phyloP scores from a whole-genome alignment of 257 asterid genomes.

The Thymus quinquecostatus region DNA sequence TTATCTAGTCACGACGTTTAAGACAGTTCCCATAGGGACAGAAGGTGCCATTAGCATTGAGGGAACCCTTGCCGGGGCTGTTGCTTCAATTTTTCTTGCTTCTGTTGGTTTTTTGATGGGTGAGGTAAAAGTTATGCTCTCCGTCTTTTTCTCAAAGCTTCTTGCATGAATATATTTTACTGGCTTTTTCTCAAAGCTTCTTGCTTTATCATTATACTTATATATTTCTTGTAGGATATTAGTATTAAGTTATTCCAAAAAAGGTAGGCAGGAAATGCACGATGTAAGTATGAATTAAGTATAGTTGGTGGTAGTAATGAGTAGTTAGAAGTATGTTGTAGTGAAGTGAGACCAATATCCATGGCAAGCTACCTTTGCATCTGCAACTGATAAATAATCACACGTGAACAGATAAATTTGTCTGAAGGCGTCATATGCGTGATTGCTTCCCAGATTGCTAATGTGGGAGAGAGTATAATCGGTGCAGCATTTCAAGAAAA shows the following conservation, averaged over 20 bases:
- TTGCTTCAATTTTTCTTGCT: constrained; percentile 85
- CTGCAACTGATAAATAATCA: constrained; percentile 15
- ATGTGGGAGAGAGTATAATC: constrained; percentile 87
- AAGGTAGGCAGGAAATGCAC: not conserved
- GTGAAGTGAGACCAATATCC: constrained; percentile 22
- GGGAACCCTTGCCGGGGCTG: constrained; percentile 85
- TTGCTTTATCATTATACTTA: not conserved
- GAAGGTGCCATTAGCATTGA: constrained; percentile 95
- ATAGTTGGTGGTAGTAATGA: not conserved
- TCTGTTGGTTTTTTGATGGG: constrained; percentile 63
- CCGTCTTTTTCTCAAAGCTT: not conserved
- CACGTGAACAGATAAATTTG: constrained; percentile 52
- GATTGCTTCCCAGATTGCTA: constrained; percentile 90
- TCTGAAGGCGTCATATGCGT: constrained; percentile 69
- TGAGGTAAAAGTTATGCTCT: constrained; percentile 49
- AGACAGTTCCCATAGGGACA: constrained; percentile 87
- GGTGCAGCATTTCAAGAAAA: constrained; percentile 73
- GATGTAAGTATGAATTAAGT: not conserved
- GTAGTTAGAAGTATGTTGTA: not conserved
- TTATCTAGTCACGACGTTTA: constrained; percentile 83
- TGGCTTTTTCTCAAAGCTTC: not conserved
- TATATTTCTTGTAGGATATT: not conserved
- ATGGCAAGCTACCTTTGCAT: not conserved
- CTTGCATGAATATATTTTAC: not conserved
- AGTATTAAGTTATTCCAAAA: not conserved